These are phyloP conservation scores for Crepidotus variabilis DNA, from an alignment of 768 basidiomycete genomes.

Conservation along the genomic window DNA sequence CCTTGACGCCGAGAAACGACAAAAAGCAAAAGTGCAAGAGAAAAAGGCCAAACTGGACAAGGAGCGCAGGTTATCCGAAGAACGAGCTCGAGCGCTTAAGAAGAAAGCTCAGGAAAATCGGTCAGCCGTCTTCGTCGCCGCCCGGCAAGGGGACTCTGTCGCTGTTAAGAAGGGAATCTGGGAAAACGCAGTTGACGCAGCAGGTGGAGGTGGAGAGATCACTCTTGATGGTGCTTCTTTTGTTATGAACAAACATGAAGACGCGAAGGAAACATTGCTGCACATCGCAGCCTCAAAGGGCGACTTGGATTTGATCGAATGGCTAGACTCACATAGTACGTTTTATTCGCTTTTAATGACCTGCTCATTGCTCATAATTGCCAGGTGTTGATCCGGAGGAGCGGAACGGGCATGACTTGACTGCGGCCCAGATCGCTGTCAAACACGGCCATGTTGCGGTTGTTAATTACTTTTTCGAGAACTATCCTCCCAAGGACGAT, in stretches of 20 bases:
- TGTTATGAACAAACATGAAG: conserved; percentile 39
- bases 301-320: conserved; percentile 55
- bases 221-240: conserved; percentile 52
- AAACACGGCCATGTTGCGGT: conserved; percentile 47
- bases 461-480: conserved; percentile 58
- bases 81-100: conserved; percentile 42
- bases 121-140: conserved; percentile 62
- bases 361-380: not conserved
- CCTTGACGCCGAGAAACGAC: conserved; percentile 51
- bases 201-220: conserved; percentile 71
- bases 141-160: conserved; percentile 47
- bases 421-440: conserved; percentile 67
- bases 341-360: conserved; percentile 2
- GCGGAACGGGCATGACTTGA: conserved; percentile 51
- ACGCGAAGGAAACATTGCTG: conserved; percentile 63
- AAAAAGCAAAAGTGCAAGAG: conserved; percentile 47
- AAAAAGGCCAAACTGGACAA: conserved; percentile 56
- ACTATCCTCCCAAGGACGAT: conserved; percentile 49
- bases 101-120: conserved; percentile 52
- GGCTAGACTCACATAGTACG: conserved; percentile 73
- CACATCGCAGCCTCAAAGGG: conserved; percentile 62
- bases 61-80: conserved; percentile 45
- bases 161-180: conserved; percentile 63
- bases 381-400: conserved; percentile 75
- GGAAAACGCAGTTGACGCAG: conserved; percentile 68